phyloP scores from a whole-genome alignment of 495 filamentous ascomycete genomes.

The Tuber magnatum region DNA sequence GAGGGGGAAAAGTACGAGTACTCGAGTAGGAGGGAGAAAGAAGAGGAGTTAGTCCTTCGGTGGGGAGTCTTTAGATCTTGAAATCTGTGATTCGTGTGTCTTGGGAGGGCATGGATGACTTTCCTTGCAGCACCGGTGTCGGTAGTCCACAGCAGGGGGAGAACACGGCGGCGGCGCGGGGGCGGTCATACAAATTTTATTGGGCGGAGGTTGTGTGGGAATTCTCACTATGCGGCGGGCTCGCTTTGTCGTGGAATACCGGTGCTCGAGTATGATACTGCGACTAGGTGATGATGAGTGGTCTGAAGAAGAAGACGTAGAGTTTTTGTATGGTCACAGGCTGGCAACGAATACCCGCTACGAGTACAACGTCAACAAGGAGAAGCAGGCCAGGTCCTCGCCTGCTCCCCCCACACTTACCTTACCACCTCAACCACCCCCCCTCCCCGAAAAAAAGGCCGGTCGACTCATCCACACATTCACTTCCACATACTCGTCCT shows the following conservation, averaged over 20 bases:
- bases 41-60: not conserved
- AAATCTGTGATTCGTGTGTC: not conserved
- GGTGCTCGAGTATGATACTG: not conserved
- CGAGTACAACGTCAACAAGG: slow-evolving; percentile 32
- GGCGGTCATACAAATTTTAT: not conserved
- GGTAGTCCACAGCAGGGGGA: not conserved
- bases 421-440: slow-evolving; percentile 24
- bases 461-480: slow-evolving; percentile 16
- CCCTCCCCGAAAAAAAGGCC: slow-evolving; percentile 1
- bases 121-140: not conserved
- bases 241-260: not conserved
- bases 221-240: not conserved
- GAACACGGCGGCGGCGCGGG: not conserved
- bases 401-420: slow-evolving; percentile 10
- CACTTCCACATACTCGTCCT: not conserved
- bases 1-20: not conserved
- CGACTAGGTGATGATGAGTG: not conserved
- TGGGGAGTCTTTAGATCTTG: not conserved
- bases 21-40: not conserved
- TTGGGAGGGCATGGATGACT: not conserved
- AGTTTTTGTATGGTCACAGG: slow-evolving; percentile 20
- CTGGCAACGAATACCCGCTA: slow-evolving; percentile 21
- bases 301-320: not conserved
- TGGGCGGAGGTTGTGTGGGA: not conserved
- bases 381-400: slow-evolving; percentile 25